Base-by-base conservation (phyloP, 176 grass and related monocot genomes). In the Avena eriantha region DNA sequence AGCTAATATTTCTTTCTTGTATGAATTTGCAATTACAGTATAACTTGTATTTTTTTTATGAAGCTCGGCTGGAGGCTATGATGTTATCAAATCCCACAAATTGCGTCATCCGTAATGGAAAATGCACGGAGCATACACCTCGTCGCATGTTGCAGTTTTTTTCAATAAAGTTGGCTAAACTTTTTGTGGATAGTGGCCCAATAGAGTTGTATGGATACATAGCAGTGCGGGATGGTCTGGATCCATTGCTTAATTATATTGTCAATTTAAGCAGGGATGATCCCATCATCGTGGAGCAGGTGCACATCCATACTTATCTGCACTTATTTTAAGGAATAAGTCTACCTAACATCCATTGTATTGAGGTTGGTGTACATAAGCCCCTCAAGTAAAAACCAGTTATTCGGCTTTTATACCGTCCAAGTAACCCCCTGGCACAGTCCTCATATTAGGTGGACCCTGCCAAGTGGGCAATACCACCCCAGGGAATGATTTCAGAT, bases 181-280 rank as follows among this genome's bases (percentile, higher is more conserved):
- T 22, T 73, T n/a, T 1, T 47, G 36, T 23, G 39, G 21, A 23
- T 47, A 10, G 43, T 73, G 41, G 41, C 21, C 12, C 36, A 24
- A 6, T 73, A 0, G 39, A 73, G 70, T 73, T 73, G 36, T 73
- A 73, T 73, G 70, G 70, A 47, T 73, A 73, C 21, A 48, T 73
- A 23, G 69, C 41, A 22, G 41, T 22, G 2, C 41, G 10, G 21
- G 70, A 24, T 73, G 7, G 5, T 73, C 21, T 12, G 21, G 41
- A 73, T 47, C 36, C 70, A 48, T 47, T 73, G 43, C 69, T 45
- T 72, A 73, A 73, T 47, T 73, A 73, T 73, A 5, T 73, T 47
- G 21, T 46, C 69, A 73, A 23, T 73, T 1, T 46, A 22, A 39
- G 35, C 15, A 70, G 67, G 67, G 69, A 73, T 46, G 21, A 73